These are phyloP conservation scores for Fusarium newnesense DNA, from an alignment of 2,329 filamentous ascomycete genomes.

Conservation along the genomic window DNA sequence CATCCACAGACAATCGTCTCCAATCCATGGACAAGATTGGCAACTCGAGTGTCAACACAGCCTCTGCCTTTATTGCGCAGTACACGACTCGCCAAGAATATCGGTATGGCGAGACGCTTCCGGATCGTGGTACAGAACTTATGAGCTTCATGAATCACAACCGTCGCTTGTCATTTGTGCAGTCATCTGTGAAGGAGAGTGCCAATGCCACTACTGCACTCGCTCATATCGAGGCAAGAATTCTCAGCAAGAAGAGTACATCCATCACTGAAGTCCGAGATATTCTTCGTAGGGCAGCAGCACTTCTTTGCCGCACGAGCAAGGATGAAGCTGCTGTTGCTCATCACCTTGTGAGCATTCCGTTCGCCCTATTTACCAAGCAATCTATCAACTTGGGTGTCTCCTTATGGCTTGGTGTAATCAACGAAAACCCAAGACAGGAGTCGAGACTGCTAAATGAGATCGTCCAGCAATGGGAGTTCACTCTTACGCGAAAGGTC, in stretches of 20 bases:
- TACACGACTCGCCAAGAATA: conserved; percentile 98
- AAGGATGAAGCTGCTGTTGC: conserved; percentile 82
- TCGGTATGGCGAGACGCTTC: conserved; percentile 81
- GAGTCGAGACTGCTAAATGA: conserved; percentile 87
- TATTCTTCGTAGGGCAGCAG: conserved; percentile 84
- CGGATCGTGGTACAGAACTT: conserved; percentile 75
- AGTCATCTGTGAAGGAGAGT: conserved; percentile 63
- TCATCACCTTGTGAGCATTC: conserved; percentile 90
- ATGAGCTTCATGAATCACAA: conserved; percentile 68
- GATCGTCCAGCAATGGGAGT: conserved; percentile 91
- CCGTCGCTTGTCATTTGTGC: conserved; percentile 62
- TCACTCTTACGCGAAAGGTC: conserved; percentile 77
- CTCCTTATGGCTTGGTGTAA: conserved; percentile 95
- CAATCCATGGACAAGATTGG: conserved; percentile 82
- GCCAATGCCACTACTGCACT: conserved; percentile 73
- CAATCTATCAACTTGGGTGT: conserved; percentile 95
- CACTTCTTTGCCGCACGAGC: conserved; percentile 82
- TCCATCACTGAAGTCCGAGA: conserved; percentile 81
- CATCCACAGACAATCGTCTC: conserved; percentile 85
- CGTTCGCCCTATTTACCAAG: conserved; percentile 92
- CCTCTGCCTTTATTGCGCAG: conserved; percentile 95
- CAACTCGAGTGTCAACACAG: conserved; percentile 83
- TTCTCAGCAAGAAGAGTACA: conserved; percentile 75
- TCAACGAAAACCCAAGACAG: conserved; percentile 92
- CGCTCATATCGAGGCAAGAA: conserved; percentile 76